These are phyloP conservation scores for Pichia sp. DNA, from an alignment of 1,139 yeast genomes.

Conservation along the genomic window DNA sequence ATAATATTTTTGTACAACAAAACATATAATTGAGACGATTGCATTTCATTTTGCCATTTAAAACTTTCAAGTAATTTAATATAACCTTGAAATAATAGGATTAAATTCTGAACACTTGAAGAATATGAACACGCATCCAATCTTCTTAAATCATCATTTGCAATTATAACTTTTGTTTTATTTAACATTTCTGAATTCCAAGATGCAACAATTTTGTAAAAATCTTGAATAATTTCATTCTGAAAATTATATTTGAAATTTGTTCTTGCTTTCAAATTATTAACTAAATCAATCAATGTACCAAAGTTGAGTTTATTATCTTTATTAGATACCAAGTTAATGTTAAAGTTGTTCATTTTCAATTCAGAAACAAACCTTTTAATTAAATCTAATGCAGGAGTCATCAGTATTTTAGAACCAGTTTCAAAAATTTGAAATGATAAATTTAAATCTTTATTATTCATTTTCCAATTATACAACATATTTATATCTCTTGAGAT, in stretches of 20 bases:
- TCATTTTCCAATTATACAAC: conserved; percentile 22
- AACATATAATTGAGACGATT: conserved; percentile 21
- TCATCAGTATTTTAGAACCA: conserved; percentile 16
- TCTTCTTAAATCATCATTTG: conserved; percentile 18
- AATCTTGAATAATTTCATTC: conserved; percentile 19
- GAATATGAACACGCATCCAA: conserved; percentile 25
- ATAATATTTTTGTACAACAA: conserved; percentile 21
- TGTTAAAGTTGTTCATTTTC: conserved; percentile 7
- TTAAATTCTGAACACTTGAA: conserved; percentile 22
- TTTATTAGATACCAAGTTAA: conserved; percentile 4
- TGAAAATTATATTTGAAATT: conserved; percentile 23
- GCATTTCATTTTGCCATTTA: conserved; percentile 22
- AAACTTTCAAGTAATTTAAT: conserved; percentile 24
- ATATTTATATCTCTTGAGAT: conserved; percentile 21
- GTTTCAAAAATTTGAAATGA: conserved; percentile 18
- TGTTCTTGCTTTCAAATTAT: conserved; percentile 18
- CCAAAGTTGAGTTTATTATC: conserved; percentile 17
- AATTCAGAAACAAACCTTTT: conserved; percentile 6
- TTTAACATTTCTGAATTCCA: conserved; percentile 22
- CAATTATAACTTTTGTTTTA: conserved; percentile 20
- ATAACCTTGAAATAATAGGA: conserved; percentile 25
- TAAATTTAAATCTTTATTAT: conserved; percentile 18
- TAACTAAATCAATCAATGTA: conserved; percentile 18
- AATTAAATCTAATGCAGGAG: conserved; percentile 15
- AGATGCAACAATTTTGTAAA: conserved; percentile 18